Conservation (phyloP, 2,329 filamentous ascomycete species). For the Cadophora sp. region DNA sequence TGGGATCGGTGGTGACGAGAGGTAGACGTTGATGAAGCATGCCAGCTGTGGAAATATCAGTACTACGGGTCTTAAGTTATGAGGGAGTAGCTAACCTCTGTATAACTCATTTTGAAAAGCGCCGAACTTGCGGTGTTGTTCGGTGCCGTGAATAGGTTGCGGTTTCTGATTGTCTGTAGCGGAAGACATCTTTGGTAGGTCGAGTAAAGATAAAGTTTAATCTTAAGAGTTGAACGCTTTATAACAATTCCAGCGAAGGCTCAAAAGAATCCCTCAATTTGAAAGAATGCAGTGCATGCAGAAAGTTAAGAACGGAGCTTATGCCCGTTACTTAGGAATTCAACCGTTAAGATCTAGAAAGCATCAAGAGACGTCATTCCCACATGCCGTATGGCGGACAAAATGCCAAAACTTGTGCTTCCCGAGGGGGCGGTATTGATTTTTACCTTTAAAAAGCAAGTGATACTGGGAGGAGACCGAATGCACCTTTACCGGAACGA, state of each 20-base stretch:
- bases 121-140: conserved; percentile 35
- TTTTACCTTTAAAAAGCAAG: neutral
- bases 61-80: neutral
- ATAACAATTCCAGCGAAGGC: neutral
- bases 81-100: conserved; percentile 23
- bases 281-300: too few relatives aligned
- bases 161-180: conserved; percentile 34
- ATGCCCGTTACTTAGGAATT: neutral
- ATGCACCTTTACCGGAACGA: neutral
- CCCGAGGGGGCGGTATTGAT: neutral
- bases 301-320: too few relatives aligned
- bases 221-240: neutral
- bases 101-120: conserved; percentile 40
- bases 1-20: conserved; percentile 64
- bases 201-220: neutral
- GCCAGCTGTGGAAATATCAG: conserved; percentile 47
- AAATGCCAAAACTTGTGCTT: neutral
- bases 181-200: conserved; percentile 27
- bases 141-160: conserved; percentile 31
- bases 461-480: neutral
- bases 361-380: neutral
- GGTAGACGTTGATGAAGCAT: conserved; percentile 56
- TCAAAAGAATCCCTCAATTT: neutral
- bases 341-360: neutral
- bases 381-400: neutral